Base-by-base conservation (phyloP, 2,329 filamentous ascomycete species). In the Hirsutella rhossiliensis region DNA sequence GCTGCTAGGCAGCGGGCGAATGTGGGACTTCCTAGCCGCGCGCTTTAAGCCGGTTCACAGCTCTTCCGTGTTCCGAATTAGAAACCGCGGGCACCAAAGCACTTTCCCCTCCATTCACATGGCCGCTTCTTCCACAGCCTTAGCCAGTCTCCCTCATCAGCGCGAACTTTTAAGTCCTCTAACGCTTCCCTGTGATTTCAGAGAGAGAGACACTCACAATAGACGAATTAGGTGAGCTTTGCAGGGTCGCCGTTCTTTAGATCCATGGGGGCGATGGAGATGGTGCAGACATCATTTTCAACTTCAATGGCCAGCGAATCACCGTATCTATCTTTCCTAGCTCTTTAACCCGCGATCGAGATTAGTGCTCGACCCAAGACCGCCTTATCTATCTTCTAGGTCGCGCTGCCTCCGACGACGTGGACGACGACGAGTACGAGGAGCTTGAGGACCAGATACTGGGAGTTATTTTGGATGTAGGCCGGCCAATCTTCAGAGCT, bases 251-350 rank as follows among this genome's bases (percentile, higher is more conserved):
- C 34, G 42, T 51, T 37, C 38, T 44, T 40, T 44, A 50, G 43
- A 38, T 55, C 20, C 45, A 55, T 42, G 46, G 36, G 17, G 52
- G 53, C 47, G 48, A 52, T 38, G 49, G 48, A 18, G 51, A 53
- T 36, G 51, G 53, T 20, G 53, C 53, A 43, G 53, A 54, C n/a
- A 49, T 54, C n/a, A 40, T 50, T 32, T 55, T 52, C 41, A 32
- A 43, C 28, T 53, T 50, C 46, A 52, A 53, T 40, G 45, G 43
- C 45, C 41, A 44, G 42, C 47, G 38, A 41, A 51, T 54, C 23
- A 34, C 48, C 36, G 48, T 54, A 11, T 53, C 52, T 18, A 47
- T 51, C 31, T 50, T 54, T 40, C 47, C 51, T 11, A 43, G 43
- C 45, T 48, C 46, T 23, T 46, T 45, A 36, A 31, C 42, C 23